Base-by-base conservation (phyloP, 805 yeast genomes). In the Pichia membranifaciens region DNA sequence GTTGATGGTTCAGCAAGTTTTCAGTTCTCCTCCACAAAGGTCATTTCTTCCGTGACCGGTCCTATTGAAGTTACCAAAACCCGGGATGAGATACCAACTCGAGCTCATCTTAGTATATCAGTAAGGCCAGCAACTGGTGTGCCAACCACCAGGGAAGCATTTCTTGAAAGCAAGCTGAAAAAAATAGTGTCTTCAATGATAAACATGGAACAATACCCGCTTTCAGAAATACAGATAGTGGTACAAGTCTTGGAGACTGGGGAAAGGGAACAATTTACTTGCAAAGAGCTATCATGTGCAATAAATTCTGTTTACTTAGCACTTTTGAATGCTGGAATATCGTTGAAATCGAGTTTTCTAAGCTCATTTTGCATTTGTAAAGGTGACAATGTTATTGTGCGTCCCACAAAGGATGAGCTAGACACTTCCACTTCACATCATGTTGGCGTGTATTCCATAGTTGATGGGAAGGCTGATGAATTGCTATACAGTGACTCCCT, bases 1-100 rank as follows among this genome's bases (percentile, higher is more conserved):
- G 91, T 83, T 2, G 96, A 88, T 62, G 97, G 97, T 1, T 86
- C 95, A 1, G 81, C 91, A 1, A 75, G 75, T 21, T 70, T 81
- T 48, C 60, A 66, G 15, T 61, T 67, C n/a, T 78, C 75, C 2
- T 62, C 63, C 16, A 78, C 84, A 1, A 76, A 76, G 48, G 81
- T 85, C 3, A 66, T 90, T 2, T 79, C 83, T 38, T 81, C 96
- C 0, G 90, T 91, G 1, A 76, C 90, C 1, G 99, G 99, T 0
- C 99, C 99, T 0, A 75, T 91, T 28, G 97, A 91, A 58, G 55
- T 57, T 2, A 82, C 87, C 10, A 84, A 82, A 61, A 66, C 79
- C 13, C 76, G 91, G 55, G 96, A 89, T 60, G 98, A 91, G 61
- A 64, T 82, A 31, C 96, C 97, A 10, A 82, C 85, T 15, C 70